Evolutionary conservation across 2,329 filamentous ascomycete genomes (phyloP).

Genomic region (Aspergillus sp.): DNA sequence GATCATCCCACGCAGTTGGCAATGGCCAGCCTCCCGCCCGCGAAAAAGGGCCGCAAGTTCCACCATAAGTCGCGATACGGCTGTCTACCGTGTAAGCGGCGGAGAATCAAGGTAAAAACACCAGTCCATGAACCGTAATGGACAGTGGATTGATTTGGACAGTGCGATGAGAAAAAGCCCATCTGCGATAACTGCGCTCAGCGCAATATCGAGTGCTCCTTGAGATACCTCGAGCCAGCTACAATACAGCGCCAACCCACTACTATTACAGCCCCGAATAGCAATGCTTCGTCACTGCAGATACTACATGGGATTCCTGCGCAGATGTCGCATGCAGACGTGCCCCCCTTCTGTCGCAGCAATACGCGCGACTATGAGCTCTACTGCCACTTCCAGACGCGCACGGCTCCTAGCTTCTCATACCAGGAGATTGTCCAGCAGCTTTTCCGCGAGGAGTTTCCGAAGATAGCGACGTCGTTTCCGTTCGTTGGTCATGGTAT

Average conservation of each 20-base stretch:
- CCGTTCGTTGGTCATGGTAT: conserved; percentile 3
- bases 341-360: background rate
- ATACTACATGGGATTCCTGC: background rate
- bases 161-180: conserved; percentile 8
- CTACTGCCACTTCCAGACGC: background rate
- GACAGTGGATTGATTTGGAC: background rate
- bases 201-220: background rate
- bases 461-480: background rate
- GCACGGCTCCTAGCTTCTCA: background rate
- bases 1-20: background rate
- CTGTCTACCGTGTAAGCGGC: conserved; percentile 2
- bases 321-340: background rate
- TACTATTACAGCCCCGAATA: no score
- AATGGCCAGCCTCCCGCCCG: background rate
- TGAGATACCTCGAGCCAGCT: background rate
- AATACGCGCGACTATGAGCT: conserved; percentile 6
- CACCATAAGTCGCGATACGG: conserved; percentile 9
- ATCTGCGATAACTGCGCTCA: conserved; percentile 2
- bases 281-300: background rate
- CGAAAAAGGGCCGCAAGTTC: background rate
- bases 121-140: background rate
- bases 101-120: conserved; percentile 7
- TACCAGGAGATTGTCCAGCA: background rate
- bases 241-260: background rate
- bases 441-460: background rate